Base-by-base conservation (phyloP, 345 rosid genomes). In the Aquilaria sinensis region DNA sequence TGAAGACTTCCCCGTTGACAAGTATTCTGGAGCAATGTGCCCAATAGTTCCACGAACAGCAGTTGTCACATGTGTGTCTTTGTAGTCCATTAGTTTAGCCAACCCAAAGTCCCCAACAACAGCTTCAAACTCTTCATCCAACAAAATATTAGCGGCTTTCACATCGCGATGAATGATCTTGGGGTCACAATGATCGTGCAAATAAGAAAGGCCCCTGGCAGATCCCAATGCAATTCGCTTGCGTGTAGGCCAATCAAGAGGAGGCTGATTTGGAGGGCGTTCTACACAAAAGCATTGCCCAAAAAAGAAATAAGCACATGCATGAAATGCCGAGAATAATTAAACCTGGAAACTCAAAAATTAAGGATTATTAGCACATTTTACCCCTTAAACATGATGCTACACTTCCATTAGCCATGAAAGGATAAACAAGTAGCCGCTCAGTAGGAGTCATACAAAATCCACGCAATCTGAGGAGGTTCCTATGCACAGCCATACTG, bases 21-120 rank as follows among this genome's bases (percentile, higher is more conserved):
- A 71, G 70, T 74, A 74, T n/a, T 74, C 78, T 6, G 78, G 78
- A 15, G 78, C 78, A 8, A 74, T 74, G 66, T 74, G 78, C 67
- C 78, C 78, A 1, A 74, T 74, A 1, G 78, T 74, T 32, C 78
- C 78, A 54, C 78, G 62, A 15, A 74, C 78, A 30, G 78, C 75
- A 1, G 78, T 74, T 57, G 78, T 74, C 31, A 74, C 78, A 70
- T 74, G 78, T 15, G 78, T 6, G 63, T 74, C 78, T 50, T 70
- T 62, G 45, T 74, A 74, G 58, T 74, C 75, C 58, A 74, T 53
- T 30, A 74, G 72, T 4, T 74, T 74, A 54, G 78, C 78, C 55
- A 74, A 70, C 29, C 78, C 78, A 5, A 74, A 74, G 30, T 74
- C 78, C 1, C 78, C 78, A 30, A 74, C 78, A 37, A 74, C 78